Base-by-base conservation (phyloP, 306 rosid species). In the Prunus salicina region DNA sequence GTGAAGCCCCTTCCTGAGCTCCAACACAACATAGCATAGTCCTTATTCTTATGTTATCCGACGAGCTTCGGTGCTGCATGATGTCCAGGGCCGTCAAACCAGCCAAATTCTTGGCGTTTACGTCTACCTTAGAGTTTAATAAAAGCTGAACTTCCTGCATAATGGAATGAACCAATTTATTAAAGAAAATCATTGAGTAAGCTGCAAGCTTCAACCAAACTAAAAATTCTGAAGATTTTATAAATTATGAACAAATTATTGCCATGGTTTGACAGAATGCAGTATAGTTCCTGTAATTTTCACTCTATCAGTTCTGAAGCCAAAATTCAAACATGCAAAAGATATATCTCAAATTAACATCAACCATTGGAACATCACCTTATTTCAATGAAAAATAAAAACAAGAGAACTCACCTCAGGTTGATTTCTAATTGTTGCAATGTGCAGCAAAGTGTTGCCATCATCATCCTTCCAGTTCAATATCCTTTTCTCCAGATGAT, bases 71-170 rank as follows among this genome's bases (percentile, higher is more conserved):
- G 28, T 25, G 34, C 67, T 63, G 45, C 30, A 63, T 6, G 20
- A 63, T 30, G 38, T 63, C 67, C 67, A 63, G 45, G 67, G 67
- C 67, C 3, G 67, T 63, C 41, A 63, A 63, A 63, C 67, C 45
- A 1, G 2, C 20, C 22, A 6, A 27, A 34, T 63, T 63, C 67
- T 63, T 63, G 38, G 67, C 15, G 12, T 63, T 63, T 27, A 63
- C 46, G 28, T 63, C 67, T 15, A 63, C 67, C 12, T 27, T 63
- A 6, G 45, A 30, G 18, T 63, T 30, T 27, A 63, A 8, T 25
- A 63, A 14, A 6, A 27, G 41, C 41, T 27, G 0, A 4, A 63
- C n/a, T 15, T 5, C 67, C 67, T 63, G 57, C 57, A 51, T 63
- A 63, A 63, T 63, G 45, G n/a, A 28, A 63, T 13, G 9, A 63